These are phyloP conservation scores for Hyphopichia pseudoburtonii DNA, from an alignment of 1,139 yeast species.

Conservation along the genomic window DNA sequence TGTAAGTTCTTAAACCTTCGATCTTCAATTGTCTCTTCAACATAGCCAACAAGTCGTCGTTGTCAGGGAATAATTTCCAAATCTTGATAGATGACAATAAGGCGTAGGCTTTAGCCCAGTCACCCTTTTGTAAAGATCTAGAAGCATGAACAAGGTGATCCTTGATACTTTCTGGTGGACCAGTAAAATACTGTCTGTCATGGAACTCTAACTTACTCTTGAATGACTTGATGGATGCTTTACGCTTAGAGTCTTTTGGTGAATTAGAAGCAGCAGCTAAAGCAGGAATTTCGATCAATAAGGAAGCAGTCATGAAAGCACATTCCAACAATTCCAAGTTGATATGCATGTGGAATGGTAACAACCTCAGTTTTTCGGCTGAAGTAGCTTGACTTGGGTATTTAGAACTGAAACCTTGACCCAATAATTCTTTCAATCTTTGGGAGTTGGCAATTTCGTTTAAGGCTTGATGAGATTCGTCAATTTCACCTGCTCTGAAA, in stretches of 20 bases:
- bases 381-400: constrained; percentile 55
- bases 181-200: constrained; percentile 93
- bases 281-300: constrained; percentile 89
- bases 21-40: constrained; percentile 76
- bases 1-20: constrained; percentile 87
- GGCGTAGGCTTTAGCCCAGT: constrained; percentile 79
- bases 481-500: constrained; percentile 83
- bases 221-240: constrained; percentile 76
- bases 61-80: constrained; percentile 82
- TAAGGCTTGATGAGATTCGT: constrained; percentile 83
- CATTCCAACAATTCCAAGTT: constrained; percentile 93
- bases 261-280: constrained; percentile 54
- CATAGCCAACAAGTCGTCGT: constrained; percentile 64
- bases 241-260: constrained; percentile 55
- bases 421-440: constrained; percentile 87
- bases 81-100: constrained; percentile 77
- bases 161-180: constrained; percentile 96
- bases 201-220: constrained; percentile 90
- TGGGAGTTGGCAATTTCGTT: constrained; percentile 87
- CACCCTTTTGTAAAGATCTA: constrained; percentile 82
- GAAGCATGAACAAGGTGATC: constrained; percentile 95
- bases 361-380: constrained; percentile 75
- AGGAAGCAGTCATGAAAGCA: constrained; percentile 86
- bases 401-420: constrained; percentile 84
- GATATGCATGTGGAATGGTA: constrained; percentile 98